These are phyloP conservation scores for Cicer cuneatum DNA, from an alignment of 306 rosid genomes.

Conservation along the genomic window DNA sequence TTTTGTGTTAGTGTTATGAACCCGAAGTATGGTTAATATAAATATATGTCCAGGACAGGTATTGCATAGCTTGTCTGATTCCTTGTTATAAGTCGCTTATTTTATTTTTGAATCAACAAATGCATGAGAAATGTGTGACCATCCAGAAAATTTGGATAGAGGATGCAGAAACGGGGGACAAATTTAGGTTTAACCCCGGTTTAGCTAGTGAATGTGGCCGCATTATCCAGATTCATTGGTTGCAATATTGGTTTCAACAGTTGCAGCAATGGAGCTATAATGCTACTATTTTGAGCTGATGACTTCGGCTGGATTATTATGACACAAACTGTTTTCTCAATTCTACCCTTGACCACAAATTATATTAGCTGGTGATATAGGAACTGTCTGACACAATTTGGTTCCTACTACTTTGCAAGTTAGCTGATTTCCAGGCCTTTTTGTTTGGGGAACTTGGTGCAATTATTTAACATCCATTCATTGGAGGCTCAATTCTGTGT, in stretches of 20 bases:
- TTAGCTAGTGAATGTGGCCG: neutral
- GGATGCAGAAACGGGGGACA: neutral
- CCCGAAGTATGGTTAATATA: neutral
- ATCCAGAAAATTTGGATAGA: too few species aligned
- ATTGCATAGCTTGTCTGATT: neutral
- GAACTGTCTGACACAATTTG: neutral
- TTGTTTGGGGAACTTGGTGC: neutral
- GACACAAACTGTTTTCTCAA: neutral
- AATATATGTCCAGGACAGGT: neutral
- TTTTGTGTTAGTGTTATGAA: neutral
- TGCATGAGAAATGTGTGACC: too few species aligned
- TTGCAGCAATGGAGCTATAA: neutral
- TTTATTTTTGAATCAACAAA: too few species aligned
- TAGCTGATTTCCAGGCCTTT: neutral
- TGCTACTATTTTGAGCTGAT: neutral
- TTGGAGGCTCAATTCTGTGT: too few species aligned
- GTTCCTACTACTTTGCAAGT: neutral
- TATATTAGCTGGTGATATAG: slow-evolving; percentile 4
- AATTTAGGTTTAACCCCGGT: neutral
- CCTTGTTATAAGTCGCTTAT: neutral
- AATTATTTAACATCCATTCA: neutral
- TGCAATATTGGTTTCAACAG: neutral
- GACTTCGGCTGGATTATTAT: neutral
- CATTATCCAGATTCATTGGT: neutral
- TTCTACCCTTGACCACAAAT: slow-evolving; percentile 11